Conservation (phyloP, 305 asterid species). For the Fraxinus greggii region DNA sequence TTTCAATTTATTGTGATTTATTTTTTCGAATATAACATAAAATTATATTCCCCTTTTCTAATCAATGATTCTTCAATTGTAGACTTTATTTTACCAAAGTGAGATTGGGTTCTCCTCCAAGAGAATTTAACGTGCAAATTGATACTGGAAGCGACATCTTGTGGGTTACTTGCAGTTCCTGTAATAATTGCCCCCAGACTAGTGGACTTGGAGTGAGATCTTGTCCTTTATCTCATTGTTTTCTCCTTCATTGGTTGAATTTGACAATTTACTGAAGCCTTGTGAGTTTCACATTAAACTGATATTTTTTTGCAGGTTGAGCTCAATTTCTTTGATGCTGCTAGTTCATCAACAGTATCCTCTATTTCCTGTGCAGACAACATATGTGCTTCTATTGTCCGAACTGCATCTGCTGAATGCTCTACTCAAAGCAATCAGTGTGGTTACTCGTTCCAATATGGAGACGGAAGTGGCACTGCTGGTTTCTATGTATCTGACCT, state of each 20-base stretch:
- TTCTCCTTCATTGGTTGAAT: background rate
- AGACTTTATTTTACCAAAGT: constrained; percentile 91
- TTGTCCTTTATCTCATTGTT: constrained; percentile 20
- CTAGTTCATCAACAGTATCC: constrained; percentile 68
- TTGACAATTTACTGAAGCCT: background rate
- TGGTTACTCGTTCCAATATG: constrained; percentile 73
- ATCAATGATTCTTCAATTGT: constrained; percentile 21
- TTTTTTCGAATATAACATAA: background rate
- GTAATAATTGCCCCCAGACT: constrained; percentile 73
- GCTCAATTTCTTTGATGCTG: constrained; percentile 67
- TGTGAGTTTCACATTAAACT: constrained; percentile 22
- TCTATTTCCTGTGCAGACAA: constrained; percentile 68
- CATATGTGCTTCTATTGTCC: constrained; percentile 63
- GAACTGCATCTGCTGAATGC: constrained; percentile 68
- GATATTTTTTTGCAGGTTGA: constrained; percentile 52
- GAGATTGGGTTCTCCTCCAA: constrained; percentile 92
- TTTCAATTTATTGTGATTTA: background rate
- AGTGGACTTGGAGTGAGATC: constrained; percentile 83
- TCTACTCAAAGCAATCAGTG: constrained; percentile 60
- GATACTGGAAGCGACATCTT: constrained; percentile 95
- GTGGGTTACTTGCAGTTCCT: constrained; percentile 89
- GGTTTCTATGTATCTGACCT: constrained; percentile 75
- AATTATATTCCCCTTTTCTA: background rate
- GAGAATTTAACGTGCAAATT: constrained; percentile 84
- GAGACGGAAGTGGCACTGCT: constrained; percentile 92